Base-by-base conservation (phyloP, 805 yeast species). In the Yarrowia deformans region DNA sequence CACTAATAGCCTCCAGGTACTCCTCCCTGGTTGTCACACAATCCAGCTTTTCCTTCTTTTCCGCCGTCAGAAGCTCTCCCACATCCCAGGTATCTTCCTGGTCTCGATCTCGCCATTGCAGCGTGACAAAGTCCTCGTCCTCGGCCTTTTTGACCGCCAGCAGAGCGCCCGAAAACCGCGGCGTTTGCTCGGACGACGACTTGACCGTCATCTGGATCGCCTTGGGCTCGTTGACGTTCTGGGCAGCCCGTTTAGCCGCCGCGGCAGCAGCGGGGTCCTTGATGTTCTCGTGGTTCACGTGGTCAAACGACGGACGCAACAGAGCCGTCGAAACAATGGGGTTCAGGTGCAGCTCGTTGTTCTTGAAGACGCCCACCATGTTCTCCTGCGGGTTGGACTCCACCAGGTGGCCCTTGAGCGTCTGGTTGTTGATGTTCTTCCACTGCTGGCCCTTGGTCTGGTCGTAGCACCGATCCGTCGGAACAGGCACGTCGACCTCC, bases 131-230 rank as follows among this genome's bases (percentile, higher is more conserved):
- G 1, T 78, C 80, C 75, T 90, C 94, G 55, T 88, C 91, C 69
- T 85, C 90, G 14, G 85, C 88, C 35, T 81, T 75, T 71, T 87
- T 88, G 72, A 85, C 84, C n/a, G 90, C 87, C 69, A 83, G 77
- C 35, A 90, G 79, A 0, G 93, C 91, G n/a, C 90, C 90, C 16
- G 91, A 88, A 70, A 87, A 81, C 74, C 90, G 83, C 64, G 87
- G 87, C 2, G 85, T 83, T 50, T 84, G 85, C 72, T 85, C 88
- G 39, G 84, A 81, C 0, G 85, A 78, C 32, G 87, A 82, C 74
- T 88, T 89, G 5, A 90, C 94, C 16, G 90, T 83, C 91, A 90
- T 87, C 64, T 91, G 93, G 37, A 90, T 89, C 29, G 90, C 88
- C 69, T 88, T 87, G 1, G 87, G 84, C 69, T 83, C 79, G 42